Evolutionary conservation across 1,284 basidiomycete species (phyloP).

Genomic region (Malassezia vespertilionis): DNA sequence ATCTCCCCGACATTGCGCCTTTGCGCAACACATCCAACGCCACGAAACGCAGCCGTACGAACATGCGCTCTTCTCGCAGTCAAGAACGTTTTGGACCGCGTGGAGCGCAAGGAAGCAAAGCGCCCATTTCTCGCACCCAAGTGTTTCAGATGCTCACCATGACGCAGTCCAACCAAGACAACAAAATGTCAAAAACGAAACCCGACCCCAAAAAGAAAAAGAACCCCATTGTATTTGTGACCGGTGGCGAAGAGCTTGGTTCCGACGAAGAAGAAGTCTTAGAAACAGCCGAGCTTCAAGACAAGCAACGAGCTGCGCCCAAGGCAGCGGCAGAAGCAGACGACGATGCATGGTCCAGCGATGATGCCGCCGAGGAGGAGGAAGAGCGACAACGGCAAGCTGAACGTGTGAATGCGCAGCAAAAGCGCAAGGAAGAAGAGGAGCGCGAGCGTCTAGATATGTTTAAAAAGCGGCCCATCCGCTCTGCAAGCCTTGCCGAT

Average conservation of each 20-base stretch:
- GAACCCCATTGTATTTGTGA: constrained; percentile 26
- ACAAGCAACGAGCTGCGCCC: background rate
- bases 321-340: constrained; percentile 20
- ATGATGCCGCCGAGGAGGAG: constrained; percentile 44
- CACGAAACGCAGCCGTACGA: too few relatives aligned
- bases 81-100: constrained; percentile 1
- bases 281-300: constrained; percentile 4
- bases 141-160: constrained; percentile 7
- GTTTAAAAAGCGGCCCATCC: constrained; percentile 63
- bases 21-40: too few relatives aligned
- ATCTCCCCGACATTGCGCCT: too few relatives aligned
- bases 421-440: constrained; percentile 53
- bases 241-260: constrained; percentile 35
- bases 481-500: constrained; percentile 40
- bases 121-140: background rate
- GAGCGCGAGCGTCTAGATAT: constrained; percentile 59
- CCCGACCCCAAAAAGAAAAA: constrained; percentile 13
- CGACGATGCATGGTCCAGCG: constrained; percentile 45
- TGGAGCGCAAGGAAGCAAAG: background rate
- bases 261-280: constrained; percentile 26
- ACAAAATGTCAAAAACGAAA: background rate
- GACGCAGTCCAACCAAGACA: background rate
- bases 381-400: constrained; percentile 27
- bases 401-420: constrained; percentile 46
- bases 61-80: too few relatives aligned